Percentiles rank a stretch among this genome's conserved stretches.
phyloP scores from a whole-genome alignment of 2,329 filamentous ascomycete genomes.

The Aspergillus bombycis region DNA sequence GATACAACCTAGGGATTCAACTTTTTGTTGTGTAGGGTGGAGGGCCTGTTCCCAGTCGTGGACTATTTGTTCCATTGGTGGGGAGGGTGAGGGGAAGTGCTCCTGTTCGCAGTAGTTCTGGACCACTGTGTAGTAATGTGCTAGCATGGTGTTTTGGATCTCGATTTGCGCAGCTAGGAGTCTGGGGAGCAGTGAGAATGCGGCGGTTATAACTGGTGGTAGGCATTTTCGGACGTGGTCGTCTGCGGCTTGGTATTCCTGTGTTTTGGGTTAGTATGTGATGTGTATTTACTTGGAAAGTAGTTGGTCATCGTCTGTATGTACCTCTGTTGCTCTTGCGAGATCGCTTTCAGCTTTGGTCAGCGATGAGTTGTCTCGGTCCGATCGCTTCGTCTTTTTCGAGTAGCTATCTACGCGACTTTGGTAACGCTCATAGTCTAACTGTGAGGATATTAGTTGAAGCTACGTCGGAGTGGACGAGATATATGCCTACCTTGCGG shows the following conservation, averaged over 20 bases:
- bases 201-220: constrained; percentile 70
- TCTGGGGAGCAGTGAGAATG: constrained; percentile 74
- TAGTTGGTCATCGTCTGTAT: constrained; percentile 16
- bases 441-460: constrained; percentile 36
- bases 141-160: constrained; percentile 77
- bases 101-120: constrained; percentile 73
- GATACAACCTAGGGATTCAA: constrained; percentile 68
- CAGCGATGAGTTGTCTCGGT: constrained; percentile 73
- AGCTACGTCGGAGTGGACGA: neutral
- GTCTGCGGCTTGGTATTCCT: constrained; percentile 76
- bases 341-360: constrained; percentile 74
- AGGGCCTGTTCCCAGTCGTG: constrained; percentile 67
- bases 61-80: constrained; percentile 72
- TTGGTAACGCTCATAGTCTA: constrained; percentile 80
- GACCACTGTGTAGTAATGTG: constrained; percentile 75
- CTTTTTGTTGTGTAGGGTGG: constrained; percentile 64
- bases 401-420: constrained; percentile 69
- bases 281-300: neutral
- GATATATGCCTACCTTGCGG: constrained; percentile 58
- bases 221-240: constrained; percentile 72
- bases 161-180: constrained; percentile 71
- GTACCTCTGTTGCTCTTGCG: constrained; percentile 64
- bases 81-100: constrained; percentile 71
- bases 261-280: constrained; percentile 16
- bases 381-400: constrained; percentile 70